Evolutionary conservation across 2,329 filamentous ascomycete species (phyloP), one percentile per base, ranked within the genome.

Genomic region (Metarhizium humberi): DNA sequence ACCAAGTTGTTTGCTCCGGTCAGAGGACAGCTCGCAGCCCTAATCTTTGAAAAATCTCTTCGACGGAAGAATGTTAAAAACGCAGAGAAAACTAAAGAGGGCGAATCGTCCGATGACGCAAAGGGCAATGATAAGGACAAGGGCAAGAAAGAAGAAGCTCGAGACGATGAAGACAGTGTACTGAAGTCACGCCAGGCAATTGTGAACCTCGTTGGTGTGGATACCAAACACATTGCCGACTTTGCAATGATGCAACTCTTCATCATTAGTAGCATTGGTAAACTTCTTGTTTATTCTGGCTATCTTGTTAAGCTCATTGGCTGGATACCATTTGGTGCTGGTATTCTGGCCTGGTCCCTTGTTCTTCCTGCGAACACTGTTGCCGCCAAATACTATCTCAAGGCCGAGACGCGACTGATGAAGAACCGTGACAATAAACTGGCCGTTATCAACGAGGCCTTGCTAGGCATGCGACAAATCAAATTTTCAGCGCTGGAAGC

Each of bases 401-500:
- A 72, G 25, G 79, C 84, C 4, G 85, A 90, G 63, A 85, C 87
- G 55, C 73, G 76, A 51, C 69, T 92, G 51, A 92, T 92, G 87
- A 88, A 87, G 65, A 76, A 85, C 32, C 78, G 88, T 48, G 89
- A 92, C 66, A 77, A 82, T 54, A 92, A 92, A 69, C 78, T 91
- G 70, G 85, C 80, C 0, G 79, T 91, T 14, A 79, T 94, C 34
- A 88, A 87, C 1, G 88, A 94, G 67, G 87, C 86, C 0, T 72
- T 94, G 1, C 81, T 88, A 61, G 88, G 88, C 7, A 92, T 92
- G 59, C 81, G 88, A 1, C 89, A 94, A 68, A 90, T 94, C 71
- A 94, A 94, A 64, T 91, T 92, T 62, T 87, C 87, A 0, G 88
- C 88, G 1, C 71, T 90, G 2, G 89, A 92, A 67, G 71, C 75